A percentile compares a stretch with the other conserved stretches of the same genome.
Conservation (phyloP, 805 yeast species). For the Candida broadrunensis region DNA sequence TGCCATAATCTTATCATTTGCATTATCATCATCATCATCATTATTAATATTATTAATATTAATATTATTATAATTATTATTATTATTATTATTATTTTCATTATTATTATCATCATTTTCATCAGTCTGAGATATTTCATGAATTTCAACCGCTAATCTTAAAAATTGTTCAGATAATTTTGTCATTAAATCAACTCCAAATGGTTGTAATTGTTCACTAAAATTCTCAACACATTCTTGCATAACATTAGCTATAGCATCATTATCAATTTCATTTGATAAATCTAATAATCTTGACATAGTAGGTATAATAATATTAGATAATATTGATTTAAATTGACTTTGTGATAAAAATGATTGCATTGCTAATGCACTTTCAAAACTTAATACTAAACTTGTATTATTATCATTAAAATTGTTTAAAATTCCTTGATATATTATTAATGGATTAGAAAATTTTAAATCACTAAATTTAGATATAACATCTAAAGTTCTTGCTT, state of each 20-base stretch:
- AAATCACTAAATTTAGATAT: conserved; percentile 63
- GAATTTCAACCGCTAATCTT: conserved; percentile 36
- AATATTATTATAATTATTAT: conserved; percentile 38
- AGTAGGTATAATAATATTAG: conserved; percentile 68
- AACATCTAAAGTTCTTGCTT: conserved; percentile 72
- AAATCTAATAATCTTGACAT: conserved; percentile 76
- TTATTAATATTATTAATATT: conserved; percentile 12
- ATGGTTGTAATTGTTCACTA: conserved; percentile 84
- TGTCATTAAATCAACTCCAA: conserved; percentile 54
- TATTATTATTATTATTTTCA: conserved; percentile 21
- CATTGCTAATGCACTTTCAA: conserved; percentile 81
- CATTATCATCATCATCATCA: conserved; percentile 24
- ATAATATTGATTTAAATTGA: conserved; percentile 65
- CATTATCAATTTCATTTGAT: conserved; percentile 81
- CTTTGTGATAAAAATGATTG: conserved; percentile 71
- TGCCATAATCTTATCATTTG: conserved; percentile 73
- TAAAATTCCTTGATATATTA: conserved; percentile 33
- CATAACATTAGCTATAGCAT: conserved; percentile 84
- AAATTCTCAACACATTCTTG: conserved; percentile 92
- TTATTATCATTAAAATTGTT: conserved; percentile 22
- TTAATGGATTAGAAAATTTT: conserved; percentile 37
- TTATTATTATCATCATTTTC: conserved; percentile 25
- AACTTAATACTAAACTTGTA: conserved; percentile 64
- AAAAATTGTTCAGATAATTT: conserved; percentile 70
- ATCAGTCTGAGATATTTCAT: conserved; percentile 35